Percentiles rank a stretch among this genome's conserved stretches.
These are phyloP conservation scores for Stellera chamaejasme DNA, from an alignment of 345 rosid species.

Conservation along the genomic window DNA sequence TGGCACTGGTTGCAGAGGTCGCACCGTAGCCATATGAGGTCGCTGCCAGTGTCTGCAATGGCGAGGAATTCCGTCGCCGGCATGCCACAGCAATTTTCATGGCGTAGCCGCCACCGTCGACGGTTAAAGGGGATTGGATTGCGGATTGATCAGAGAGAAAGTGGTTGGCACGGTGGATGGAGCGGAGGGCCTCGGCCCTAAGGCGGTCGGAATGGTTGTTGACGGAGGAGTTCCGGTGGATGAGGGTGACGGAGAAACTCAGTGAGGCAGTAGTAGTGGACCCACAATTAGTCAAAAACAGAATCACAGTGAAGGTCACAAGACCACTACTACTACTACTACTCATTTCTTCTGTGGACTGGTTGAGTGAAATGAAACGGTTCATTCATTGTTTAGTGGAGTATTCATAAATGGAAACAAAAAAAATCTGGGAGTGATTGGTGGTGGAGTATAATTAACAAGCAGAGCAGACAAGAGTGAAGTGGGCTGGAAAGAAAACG, in stretches of 20 bases:
- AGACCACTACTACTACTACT: no score
- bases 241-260: conserved; percentile 18
- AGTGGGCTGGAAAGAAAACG: no score
- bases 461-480: no score
- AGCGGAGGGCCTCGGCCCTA: conserved; percentile 19
- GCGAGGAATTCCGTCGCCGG: conserved; percentile 17
- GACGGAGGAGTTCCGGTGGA: conserved; percentile 28
- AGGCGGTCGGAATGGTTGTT: conserved; percentile 16
- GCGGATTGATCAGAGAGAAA: conserved; percentile 8
- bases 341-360: no score
- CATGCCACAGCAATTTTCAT: conserved; percentile 25
- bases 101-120: conserved; percentile 16
- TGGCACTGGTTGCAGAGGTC: conserved; percentile 23
- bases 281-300: no score
- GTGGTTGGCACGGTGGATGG: conserved; percentile 22
- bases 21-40: conserved; percentile 24
- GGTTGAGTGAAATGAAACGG: no score
- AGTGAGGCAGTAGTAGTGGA: no score
- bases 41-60: conserved; percentile 25
- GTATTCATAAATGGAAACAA: no score
- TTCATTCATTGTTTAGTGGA: no score
- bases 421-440: no score
- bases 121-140: conserved; percentile 12
- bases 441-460: no score
- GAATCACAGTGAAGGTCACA: no score